These are phyloP conservation scores for Rossbeevera mucosa DNA, from an alignment of 768 basidiomycete species.

Conservation along the genomic window DNA sequence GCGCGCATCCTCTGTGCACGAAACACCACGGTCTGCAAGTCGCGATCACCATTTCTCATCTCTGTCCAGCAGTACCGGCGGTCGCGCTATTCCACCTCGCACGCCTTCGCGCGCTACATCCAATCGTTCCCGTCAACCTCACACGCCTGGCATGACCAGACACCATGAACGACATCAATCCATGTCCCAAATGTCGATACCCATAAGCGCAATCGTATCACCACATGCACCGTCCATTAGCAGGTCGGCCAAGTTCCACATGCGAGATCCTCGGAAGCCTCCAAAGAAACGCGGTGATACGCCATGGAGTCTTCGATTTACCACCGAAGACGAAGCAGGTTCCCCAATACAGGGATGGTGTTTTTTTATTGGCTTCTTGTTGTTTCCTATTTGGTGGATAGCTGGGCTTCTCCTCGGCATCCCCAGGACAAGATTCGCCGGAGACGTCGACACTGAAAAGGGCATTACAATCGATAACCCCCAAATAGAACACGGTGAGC, in stretches of 20 bases:
- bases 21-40: constrained; percentile 18
- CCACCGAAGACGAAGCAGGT: constrained; percentile 47
- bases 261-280: constrained; percentile 75
- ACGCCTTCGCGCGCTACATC: constrained; percentile 37
- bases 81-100: constrained; percentile 25
- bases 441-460: constrained; percentile 55
- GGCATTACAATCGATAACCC: constrained; percentile 73
- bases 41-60: constrained; percentile 24
- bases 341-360: constrained; percentile 68
- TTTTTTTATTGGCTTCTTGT: constrained; percentile 68
- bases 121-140: constrained; percentile 30
- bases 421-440: constrained; percentile 60
- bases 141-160: constrained; percentile 22
- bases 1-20: constrained; percentile 27
- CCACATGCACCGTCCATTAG: constrained; percentile 73
- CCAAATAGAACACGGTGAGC: constrained; percentile 71
- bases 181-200: constrained; percentile 70
- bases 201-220: constrained; percentile 71
- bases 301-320: constrained; percentile 56
- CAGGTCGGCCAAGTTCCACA: constrained; percentile 60
- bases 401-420: constrained; percentile 49
- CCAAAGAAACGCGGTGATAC: constrained; percentile 51
- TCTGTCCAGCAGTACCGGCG: constrained; percentile 34
- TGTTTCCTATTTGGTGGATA: constrained; percentile 63
- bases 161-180: constrained; percentile 43